Evolutionary conservation across 2,329 filamentous ascomycete genomes (phyloP).

Genomic region (Tolypocladium ophioglossoides): DNA sequence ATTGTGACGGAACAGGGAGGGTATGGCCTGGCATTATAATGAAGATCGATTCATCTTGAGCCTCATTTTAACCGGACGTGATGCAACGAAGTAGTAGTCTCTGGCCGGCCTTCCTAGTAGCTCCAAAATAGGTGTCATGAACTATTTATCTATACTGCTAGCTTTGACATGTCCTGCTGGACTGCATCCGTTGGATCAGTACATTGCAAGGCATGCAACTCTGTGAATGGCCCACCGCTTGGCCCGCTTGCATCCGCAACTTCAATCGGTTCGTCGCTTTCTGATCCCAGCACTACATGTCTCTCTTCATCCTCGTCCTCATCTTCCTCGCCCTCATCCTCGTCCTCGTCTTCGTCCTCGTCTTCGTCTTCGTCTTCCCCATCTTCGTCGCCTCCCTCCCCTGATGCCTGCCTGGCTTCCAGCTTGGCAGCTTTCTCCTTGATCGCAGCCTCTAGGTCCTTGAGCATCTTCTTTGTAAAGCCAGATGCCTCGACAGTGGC

Average conservation of each 20-base stretch:
- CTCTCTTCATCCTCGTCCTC: conserved; percentile 6
- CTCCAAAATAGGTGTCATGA: conserved; percentile 11
- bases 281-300: not conserved
- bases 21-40: conserved; percentile 11
- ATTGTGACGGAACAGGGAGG: conserved; percentile 11
- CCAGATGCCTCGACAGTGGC: conserved; percentile 85
- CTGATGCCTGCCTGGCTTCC: conserved; percentile 22
- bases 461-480: conserved; percentile 94
- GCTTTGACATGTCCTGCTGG: conserved; percentile 17
- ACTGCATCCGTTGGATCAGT: conserved; percentile 4
- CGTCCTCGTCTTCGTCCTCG: conserved; percentile 15
- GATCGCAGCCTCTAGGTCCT: conserved; percentile 87
- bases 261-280: not conserved
- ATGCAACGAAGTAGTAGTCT: not conserved
- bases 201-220: not conserved
- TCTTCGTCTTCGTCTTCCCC: conserved; percentile 19
- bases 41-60: conserved; percentile 8
- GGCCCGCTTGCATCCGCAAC: not conserved
- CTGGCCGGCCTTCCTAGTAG: not conserved
- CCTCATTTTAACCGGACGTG: not conserved
- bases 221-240: not conserved
- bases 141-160: conserved; percentile 13
- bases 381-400: conserved; percentile 13
- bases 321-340: conserved; percentile 12
- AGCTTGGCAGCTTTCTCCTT: conserved; percentile 53